Evolutionary conservation across 2,329 filamentous ascomycete genomes (phyloP), one percentile per base, ranked within the genome.

Genomic region (Clarireedia sp.): DNA sequence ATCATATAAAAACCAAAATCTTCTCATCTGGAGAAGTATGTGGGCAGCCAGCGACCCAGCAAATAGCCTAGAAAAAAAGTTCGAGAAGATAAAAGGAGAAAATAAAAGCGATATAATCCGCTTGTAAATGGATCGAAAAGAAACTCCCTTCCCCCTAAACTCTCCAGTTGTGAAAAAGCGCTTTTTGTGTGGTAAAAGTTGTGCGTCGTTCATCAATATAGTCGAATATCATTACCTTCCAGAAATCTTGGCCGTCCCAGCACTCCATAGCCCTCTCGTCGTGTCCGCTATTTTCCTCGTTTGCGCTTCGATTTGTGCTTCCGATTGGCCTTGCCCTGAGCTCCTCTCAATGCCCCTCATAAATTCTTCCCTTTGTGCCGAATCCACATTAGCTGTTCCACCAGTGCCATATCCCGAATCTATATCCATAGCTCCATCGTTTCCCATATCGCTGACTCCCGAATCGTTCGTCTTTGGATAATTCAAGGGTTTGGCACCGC

Each of bases 251-350:
- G 63, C 60, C 21, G 57, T 55, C 19, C 62, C 61, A 6, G 62
- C 63, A 59, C 57, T 65, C 83, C 83, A 86, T 55, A 86, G 69
- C 19, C 57, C 57, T 19, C 48, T 54, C 5, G 78, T 82, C 26
- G 81, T 83, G 69, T 85, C 80, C n/a, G 82, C 71, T 14, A 84
- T 74, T 61, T 75, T 76, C 68, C 82, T 82, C 48, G 72, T 76
- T 60, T 69, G 67, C 10, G 66, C 66, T 51, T 66, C 64, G 44
- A 69, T 68, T 51, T 69, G 66, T 43, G 66, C 65, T 38, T 68
- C 64, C 8, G 66, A 65, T 55, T 69, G 66, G n/a, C 67, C 67
- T 53, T 68, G 67, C 4, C 67, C 67, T 2, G 61, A 62, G 48
- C 19, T 59, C 6, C 64, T 58, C 43, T 67, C 65, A 2, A 68